phyloP scores from a whole-genome alignment of 441 rosid species.

The Gossypium davidsonii region DNA sequence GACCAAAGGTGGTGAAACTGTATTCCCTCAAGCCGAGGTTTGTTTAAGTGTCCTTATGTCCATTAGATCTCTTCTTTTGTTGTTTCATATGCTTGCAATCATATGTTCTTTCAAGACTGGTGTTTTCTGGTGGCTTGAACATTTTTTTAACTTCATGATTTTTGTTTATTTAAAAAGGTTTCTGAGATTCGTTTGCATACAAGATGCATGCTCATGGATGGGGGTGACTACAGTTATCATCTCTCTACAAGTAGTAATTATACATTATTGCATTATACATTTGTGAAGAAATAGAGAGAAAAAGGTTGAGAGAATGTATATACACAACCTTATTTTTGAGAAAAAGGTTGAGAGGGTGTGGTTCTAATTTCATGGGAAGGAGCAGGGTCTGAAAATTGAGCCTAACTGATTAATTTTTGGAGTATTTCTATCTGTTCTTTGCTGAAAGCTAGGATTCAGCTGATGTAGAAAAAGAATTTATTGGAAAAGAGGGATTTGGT shows the following conservation, averaged over 20 bases:
- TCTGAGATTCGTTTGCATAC: background rate
- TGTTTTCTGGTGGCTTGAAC: background rate
- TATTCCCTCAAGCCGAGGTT: constrained; percentile 84
- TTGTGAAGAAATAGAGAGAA: no score
- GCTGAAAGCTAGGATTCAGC: no score
- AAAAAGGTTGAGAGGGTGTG: no score
- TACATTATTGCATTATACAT: background rate
- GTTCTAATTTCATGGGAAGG: no score
- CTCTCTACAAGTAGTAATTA: background rate
- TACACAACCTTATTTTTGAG: no score
- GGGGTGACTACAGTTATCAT: background rate
- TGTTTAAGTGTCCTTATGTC: constrained; percentile 16
- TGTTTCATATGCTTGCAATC: background rate
- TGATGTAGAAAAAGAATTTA: no score
- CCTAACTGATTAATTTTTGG: no score
- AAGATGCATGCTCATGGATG: background rate
- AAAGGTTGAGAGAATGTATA: no score
- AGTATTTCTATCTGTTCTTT: no score
- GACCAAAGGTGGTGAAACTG: constrained; percentile 89
- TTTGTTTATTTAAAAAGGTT: background rate
- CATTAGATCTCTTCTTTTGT: background rate
- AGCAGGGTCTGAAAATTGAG: no score
- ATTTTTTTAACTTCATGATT: background rate
- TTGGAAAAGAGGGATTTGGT: no score
- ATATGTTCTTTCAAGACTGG: background rate